phyloP scores from a whole-genome alignment of 176 grass and related monocot genomes.

The barley (Hordeum vulgare) region MorexV3_pseudomolecules_assembly NC_058521.1:457520180-457520679 shows the following conservation, averaged over 20 bases:
- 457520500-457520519: not conserved
- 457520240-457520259: too few species aligned
- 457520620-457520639: conserved; percentile 7
- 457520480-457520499: not conserved
- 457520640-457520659: not conserved
- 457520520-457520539: not conserved
- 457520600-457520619: not conserved
- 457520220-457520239: too few species aligned
- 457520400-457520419: not conserved
- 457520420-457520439: not conserved
- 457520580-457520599: conserved; percentile 7
- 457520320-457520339: not conserved
- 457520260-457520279: too few species aligned
- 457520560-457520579: not conserved
- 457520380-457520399: not conserved
- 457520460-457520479: not conserved
- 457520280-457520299: too few species aligned
- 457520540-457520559: not conserved
- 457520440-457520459: not conserved
- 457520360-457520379: not conserved
- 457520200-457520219: too few species aligned
- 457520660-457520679: not conserved
- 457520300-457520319: not conserved
- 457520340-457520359: too few species aligned
- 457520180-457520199: too few species aligned